Evolutionary conservation across 148 eudicot genomes (phyloP), one percentile per base, ranked within the genome.

Genomic region (Spergularia marina): DNA sequence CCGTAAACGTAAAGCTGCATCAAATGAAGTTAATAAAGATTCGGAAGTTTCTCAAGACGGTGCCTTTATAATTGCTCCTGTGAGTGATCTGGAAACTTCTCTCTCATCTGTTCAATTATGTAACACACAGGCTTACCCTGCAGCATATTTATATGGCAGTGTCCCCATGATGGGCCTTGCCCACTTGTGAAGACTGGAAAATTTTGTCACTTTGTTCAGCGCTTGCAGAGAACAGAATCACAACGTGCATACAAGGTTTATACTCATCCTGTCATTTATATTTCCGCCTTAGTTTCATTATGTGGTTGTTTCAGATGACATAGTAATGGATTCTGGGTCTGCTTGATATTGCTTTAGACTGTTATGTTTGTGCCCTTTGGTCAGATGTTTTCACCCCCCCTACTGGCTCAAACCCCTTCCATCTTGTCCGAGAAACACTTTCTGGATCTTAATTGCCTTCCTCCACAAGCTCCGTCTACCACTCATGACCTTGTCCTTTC

Each of bases 191-290:
- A 88, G 41, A 88, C 92, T 44, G 88, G 91, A 72, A 92, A 85
- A 77, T 95, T 84, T 83, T 95, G 99, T 79, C 99, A 95, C 80
- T 95, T 95, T 87, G 96, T 87, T 80, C 99, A 92, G 77, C 94
- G 94, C 16, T 51, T 92, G 88, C 84, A 95, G 86, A 87, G 99
- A 81, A 95, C 98, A 75, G 82, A 90, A 56, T 87, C 98, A 36
- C 97, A 95, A 68, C 92, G 88, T 56, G 87, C 79, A 20, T 95
- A 88, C 82, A 95, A 95, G 99, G 99, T 95, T 80, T 13, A 64
- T 58, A 78, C 64, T 12, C 47, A 51, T 39, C 34, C 34, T 17
- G 18, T 63, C 53, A 61, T 75, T 70, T 25, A 17, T 25, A 7
- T 68, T 25, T 74, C 65, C 4, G 7, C 21, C 18, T 30, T 11